Conservation (phyloP, 2,329 filamentous ascomycete species). For the Claviceps digitariae region DNA sequence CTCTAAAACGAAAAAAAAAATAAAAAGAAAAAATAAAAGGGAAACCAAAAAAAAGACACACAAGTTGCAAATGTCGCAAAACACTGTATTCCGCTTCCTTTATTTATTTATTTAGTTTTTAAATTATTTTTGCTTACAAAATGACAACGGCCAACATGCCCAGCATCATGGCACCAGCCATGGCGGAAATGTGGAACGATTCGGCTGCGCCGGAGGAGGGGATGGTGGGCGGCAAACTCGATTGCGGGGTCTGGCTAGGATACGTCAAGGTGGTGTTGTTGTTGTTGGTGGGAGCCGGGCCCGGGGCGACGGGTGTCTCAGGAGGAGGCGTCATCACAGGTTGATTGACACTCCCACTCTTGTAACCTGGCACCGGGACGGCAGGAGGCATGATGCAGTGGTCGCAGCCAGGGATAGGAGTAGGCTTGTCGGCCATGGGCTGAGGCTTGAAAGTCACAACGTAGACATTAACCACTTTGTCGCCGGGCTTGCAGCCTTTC, state of each 20-base stretch:
- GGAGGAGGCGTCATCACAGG: background rate
- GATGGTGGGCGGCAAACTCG: constrained; percentile 5
- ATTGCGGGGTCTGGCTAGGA: constrained; percentile 3
- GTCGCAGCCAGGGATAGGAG: constrained; percentile 10
- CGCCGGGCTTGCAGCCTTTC: constrained; percentile 14
- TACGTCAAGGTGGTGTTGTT: constrained; percentile 1
- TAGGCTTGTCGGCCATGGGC: constrained; percentile 12
- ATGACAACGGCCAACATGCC: constrained; percentile 9
- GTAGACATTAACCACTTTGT: constrained; percentile 12
- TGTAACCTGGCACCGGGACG: constrained; percentile 4
- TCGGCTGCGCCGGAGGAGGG: constrained; percentile 11
- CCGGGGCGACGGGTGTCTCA: background rate
- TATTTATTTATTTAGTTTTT: background rate
- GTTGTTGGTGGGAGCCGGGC: background rate
- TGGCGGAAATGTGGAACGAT: constrained; percentile 6
- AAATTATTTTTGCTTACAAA: background rate
- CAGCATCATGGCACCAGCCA: constrained; percentile 8
- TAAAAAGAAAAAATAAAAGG: too few species aligned
- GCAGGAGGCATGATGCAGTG: constrained; percentile 9
- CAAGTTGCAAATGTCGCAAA: too few species aligned
- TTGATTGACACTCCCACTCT: background rate
- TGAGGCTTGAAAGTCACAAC: constrained; percentile 12
- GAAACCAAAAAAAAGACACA: too few species aligned
- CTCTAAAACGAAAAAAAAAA: too few species aligned
- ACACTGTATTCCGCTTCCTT: too few species aligned